Base-by-base conservation (phyloP, 768 basidiomycete genomes). In the Cystofilobasidium macerans region DNA sequence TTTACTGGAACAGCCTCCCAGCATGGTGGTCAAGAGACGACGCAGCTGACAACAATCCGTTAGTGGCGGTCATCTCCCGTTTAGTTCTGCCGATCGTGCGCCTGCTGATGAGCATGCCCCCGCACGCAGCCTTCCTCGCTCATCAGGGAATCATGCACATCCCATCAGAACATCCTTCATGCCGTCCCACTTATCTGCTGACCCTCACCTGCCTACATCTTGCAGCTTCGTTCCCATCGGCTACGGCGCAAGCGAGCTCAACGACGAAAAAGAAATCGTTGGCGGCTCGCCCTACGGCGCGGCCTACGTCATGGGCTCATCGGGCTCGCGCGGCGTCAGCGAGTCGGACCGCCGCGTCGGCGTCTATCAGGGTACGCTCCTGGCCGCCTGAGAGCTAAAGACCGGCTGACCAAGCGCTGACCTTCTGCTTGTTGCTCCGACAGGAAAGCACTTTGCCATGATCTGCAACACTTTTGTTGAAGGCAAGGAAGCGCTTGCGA, bases 221-320 rank as follows among this genome's bases (percentile, higher is more conserved):
- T 12, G 42, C n/a, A n/a, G n/a, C 57, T 58, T 36, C 32, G 30
- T 33, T 33, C 57, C 57, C 8, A 58, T 58, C 57, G 57, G 57
- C 9, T 58, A 58, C 32, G 57, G 35, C 33, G 22, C 33, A 24
- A 7, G 12, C 18, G 33, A 58, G 26, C 18, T 58, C 18, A 30
- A 11, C 57, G n/a, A 58, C 57, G 57, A 58, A 20, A 3, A 6
- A 3, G 20, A 40, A 5, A 36, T 58, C 57, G 57, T 40, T 33
- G 57, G 57, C 57, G 57, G 57, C n/a, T 58, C 57, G 33, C 57
- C 57, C 7, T 58, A 40, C 20, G 57, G 57, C 38, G 57, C 57
- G 18, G 4, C 32, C 3, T 58, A 16, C n/a, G 32, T 58, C 57
- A 35, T 22, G 3, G 57, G 57, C 20, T 20, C 35, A 3, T 16